Base-by-base conservation (phyloP, 495 filamentous ascomycete genomes). In the Jackrogersella multiformis region DNA sequence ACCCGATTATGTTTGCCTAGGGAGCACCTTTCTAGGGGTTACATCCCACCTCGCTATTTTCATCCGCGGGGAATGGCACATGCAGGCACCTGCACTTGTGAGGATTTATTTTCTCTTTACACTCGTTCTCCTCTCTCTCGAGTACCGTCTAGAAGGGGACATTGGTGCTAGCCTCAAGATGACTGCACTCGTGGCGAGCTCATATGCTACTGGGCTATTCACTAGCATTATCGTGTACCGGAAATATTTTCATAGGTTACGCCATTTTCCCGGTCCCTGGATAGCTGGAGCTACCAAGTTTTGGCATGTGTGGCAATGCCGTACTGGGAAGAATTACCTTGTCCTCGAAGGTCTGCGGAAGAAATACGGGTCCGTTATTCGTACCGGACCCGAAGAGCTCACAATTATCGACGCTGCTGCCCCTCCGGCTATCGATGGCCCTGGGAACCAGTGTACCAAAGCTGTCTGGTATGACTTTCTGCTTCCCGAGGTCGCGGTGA, bases 151-250 rank as follows among this genome's bases (percentile, higher is more conserved):
- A 12, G 48, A 42, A 7, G 30, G 18, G 32, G 23, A 51, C 15
- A 39, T 16, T 0, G 20, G 5, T 5, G 10, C 32, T 8, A 20
- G 38, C 21, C 28, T 61, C 0, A 21, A n/a, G 13, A 23, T 16
- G 2, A 68, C 58, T 9, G 54, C 18, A 6, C 28, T 63, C 5
- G 42, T 54, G 9, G 52, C 32, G 13, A 26, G 21, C 15, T 71
- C 61, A n/a, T 78, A 79, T 38, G 16, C 61, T 0, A 35, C 52
- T 4, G 64, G 71, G 8, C 64, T 86, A 0, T 73, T 80, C 28
- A 53, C 63, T 10, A 86, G 82, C 68, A 80, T 86, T n/a, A 35
- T 74, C 18, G 36, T 78, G 23, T 85, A 85, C 53, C 77, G 83
- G 7, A 23, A 66, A 7, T 81, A 75, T 61, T 79, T 84, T 53